Base-by-base conservation (phyloP, 176 grass and related monocot genomes). In the Poa annua region DNA sequence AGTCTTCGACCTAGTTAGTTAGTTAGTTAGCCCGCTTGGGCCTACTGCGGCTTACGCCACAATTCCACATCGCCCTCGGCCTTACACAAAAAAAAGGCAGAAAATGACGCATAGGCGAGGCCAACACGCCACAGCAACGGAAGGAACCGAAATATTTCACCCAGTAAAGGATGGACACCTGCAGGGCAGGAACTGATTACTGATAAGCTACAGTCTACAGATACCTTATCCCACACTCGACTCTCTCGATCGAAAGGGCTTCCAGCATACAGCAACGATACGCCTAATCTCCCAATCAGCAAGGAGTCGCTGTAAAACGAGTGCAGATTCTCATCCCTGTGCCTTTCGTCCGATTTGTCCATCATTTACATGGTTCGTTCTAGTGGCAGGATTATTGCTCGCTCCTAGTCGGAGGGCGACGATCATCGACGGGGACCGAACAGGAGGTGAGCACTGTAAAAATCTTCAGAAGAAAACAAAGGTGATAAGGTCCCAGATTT, bases 401-500 rank as follows among this genome's bases (percentile, higher is more conserved):
- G 29, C 20, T 65, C 13, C 5, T 34, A 50, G 32, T 5, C 66
- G 42, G 42, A 34, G 32, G 32, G n/a, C 3, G 54, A 73, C 3
- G 54, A 73, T n/a, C 3, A 42, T 10, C 3, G 67, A 80, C 19
- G 47, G 35, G 3, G 60, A 84, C 75, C 0, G 8, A 8, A 8
- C 24, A 19, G 3, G 64, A 68, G 13, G 51, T 1, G 26, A 71
- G 51, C 36, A n/a, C 66, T 25, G 56, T 52, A 75, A 83, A 83
- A 51, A 52, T 52, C 19, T 64, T 2, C 11, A 48, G 6, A 64
- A 75, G 24, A 2, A 0, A 29, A 36, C 80, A 82, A 34, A 10
- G 41, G 36, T 26, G 80, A 72, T 81, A 42, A 42, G 41, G 39
- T 41, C 39, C 38, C 10, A 11, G 42, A 11, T 11, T 10, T 45